Evolutionary conservation across 345 rosid species (phyloP).

Genomic region (Gossypioides kirkii): DNA sequence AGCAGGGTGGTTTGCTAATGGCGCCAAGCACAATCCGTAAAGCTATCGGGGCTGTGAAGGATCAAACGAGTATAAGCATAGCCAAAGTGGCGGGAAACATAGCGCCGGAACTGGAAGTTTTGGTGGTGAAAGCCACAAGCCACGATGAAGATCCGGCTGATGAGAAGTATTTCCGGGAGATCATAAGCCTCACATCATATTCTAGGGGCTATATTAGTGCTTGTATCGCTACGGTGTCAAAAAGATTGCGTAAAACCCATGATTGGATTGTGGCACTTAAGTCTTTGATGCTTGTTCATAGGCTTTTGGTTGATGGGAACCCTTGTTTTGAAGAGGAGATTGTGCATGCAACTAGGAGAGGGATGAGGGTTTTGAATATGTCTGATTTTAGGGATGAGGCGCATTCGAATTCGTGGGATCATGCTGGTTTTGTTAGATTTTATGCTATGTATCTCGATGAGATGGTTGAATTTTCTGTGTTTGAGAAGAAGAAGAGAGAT

Average conservation of each 20-base stretch:
- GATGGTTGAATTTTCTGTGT: constrained; percentile 54
- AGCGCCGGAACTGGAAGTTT: constrained; percentile 96
- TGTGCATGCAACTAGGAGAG: background rate
- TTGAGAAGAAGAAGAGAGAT: constrained; percentile 43
- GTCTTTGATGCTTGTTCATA: constrained; percentile 62
- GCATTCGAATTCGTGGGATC: constrained; percentile 94
- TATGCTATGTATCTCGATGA: constrained; percentile 77
- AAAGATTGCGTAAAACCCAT: constrained; percentile 68
- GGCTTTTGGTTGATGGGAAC: constrained; percentile 64
- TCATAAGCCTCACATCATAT: constrained; percentile 48
- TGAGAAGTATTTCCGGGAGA: constrained; percentile 74
- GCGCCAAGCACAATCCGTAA: constrained; percentile 85
- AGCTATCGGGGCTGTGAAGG: constrained; percentile 94
- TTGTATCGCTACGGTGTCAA: constrained; percentile 68
- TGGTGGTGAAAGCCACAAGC: constrained; percentile 86
- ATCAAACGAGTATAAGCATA: constrained; percentile 86
- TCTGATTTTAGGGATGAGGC: constrained; percentile 25
- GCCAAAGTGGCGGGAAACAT: constrained; percentile 87
- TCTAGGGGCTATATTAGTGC: constrained; percentile 69
- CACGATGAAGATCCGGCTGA: constrained; percentile 87
- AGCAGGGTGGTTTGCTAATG: constrained; percentile 29
- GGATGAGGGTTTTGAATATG: background rate
- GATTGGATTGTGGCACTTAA: constrained; percentile 96
- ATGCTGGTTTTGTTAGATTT: constrained; percentile 69
- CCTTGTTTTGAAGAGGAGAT: constrained; percentile 48